These are phyloP conservation scores for Zymoseptoria pseudotritici DNA, from an alignment of 2,329 filamentous ascomycete genomes.

Conservation along the genomic window DNA sequence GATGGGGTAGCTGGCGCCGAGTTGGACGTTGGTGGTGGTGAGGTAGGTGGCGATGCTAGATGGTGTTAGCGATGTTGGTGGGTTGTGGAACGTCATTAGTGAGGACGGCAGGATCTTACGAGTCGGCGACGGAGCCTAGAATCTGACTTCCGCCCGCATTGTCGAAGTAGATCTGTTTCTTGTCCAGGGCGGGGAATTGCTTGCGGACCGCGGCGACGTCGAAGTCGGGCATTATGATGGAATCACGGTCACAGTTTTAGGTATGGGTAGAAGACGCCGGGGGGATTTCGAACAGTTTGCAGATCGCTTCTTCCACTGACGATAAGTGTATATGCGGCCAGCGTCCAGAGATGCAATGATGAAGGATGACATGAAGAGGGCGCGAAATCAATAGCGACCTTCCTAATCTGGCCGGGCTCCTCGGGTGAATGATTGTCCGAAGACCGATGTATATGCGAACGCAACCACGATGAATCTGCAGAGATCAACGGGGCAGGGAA, in stretches of 20 bases:
- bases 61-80: slow-evolving; percentile 36
- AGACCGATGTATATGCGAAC: not conserved
- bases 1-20: slow-evolving; percentile 62
- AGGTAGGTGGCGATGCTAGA: slow-evolving; percentile 59
- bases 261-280: too few relatives aligned
- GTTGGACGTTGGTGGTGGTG: slow-evolving; percentile 62
- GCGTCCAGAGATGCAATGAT: not conserved
- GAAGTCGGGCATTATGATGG: slow-evolving; percentile 32
- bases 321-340: too few relatives aligned
- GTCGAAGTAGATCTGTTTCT: slow-evolving; percentile 65
- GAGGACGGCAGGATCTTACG: slow-evolving; percentile 37
- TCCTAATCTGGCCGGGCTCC: slow-evolving; percentile 5
- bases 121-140: slow-evolving; percentile 58
- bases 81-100: too few relatives aligned
- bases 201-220: slow-evolving; percentile 50
- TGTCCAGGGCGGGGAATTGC: slow-evolving; percentile 60
- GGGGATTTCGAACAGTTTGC: too few relatives aligned
- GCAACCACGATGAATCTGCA: too few relatives aligned
- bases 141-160: slow-evolving; percentile 67
- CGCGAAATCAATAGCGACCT: slow-evolving; percentile 2
- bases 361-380: not conserved
- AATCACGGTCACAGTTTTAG: too few relatives aligned
- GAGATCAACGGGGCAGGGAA: too few relatives aligned
- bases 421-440: not conserved
- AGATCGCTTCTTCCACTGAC: too few relatives aligned